phyloP scores from a whole-genome alignment of 192 early-diverging fungal genomes.

The Coemansia sp. region DNA sequence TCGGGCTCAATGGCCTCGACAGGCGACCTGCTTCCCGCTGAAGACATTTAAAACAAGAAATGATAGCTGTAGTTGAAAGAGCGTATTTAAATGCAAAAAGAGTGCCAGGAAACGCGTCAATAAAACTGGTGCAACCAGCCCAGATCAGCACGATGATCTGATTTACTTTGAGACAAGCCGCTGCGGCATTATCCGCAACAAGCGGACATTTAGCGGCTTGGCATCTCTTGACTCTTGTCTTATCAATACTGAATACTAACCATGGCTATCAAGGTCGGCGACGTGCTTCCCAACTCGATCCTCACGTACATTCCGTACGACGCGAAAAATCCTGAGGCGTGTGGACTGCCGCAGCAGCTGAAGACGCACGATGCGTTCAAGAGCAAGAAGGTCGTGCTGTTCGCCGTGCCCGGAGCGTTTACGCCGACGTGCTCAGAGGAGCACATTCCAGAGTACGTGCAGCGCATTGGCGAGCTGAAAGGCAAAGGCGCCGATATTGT shows the following conservation, averaged over 20 bases:
- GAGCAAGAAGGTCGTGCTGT: slow-evolving; percentile 60
- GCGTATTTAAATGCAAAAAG: neutral
- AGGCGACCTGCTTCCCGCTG: slow-evolving; percentile 10
- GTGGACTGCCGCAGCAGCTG: slow-evolving; percentile 41
- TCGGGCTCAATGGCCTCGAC: neutral
- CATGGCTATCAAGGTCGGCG: slow-evolving; percentile 58
- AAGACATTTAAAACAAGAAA: slow-evolving; percentile 8
- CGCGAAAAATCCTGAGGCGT: slow-evolving; percentile 56
- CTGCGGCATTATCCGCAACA: neutral
- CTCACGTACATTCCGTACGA: slow-evolving; percentile 58
- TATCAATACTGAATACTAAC: neutral
- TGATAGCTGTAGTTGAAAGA: neutral
- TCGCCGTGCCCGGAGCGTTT: slow-evolving; percentile 65
- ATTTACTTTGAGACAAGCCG: neutral
- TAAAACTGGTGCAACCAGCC: neutral
- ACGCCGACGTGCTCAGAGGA: slow-evolving; percentile 66
- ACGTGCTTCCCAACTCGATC: slow-evolving; percentile 55
- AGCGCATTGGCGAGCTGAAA: slow-evolving; percentile 58
- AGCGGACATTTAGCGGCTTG: neutral
- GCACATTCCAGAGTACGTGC: slow-evolving; percentile 68
- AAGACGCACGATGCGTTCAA: slow-evolving; percentile 53
- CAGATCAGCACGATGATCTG: neutral
- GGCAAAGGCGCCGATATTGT: slow-evolving; percentile 70
- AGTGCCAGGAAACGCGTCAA: neutral
- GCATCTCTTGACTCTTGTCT: neutral